These are phyloP conservation scores for Aspergillus sclerotialis DNA, from an alignment of 2,329 filamentous ascomycete species.

Conservation along the genomic window DNA sequence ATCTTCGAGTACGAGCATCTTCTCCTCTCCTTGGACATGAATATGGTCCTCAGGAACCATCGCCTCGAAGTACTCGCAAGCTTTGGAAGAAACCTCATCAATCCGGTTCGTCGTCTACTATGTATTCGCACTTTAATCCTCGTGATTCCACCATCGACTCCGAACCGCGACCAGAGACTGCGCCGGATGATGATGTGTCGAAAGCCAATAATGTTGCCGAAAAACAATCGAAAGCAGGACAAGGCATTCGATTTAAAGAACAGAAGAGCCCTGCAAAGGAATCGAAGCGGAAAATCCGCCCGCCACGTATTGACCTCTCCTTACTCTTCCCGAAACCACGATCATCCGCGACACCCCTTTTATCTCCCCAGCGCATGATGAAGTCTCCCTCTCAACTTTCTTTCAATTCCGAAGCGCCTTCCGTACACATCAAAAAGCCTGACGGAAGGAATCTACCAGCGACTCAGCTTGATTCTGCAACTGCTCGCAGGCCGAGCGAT, in stretches of 20 bases:
- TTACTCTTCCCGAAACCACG: conserved; percentile 36
- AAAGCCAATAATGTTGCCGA: conserved; percentile 9
- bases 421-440: conserved; percentile 12
- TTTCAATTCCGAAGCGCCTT: conserved; percentile 24
- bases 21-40: conserved; percentile 39
- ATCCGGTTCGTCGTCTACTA: conserved; percentile 38
- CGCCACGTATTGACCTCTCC: conserved; percentile 36
- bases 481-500: conserved; percentile 9
- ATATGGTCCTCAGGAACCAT: conserved; percentile 21
- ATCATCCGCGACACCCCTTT: conserved; percentile 22
- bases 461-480: conserved; percentile 10
- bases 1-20: conserved; percentile 37
- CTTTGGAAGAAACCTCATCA: conserved; percentile 31
- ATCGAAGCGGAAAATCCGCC: conserved; percentile 33
- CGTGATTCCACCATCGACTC: conserved; percentile 32
- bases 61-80: conserved; percentile 24
- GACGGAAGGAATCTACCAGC: conserved; percentile 24
- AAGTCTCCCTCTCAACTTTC: conserved; percentile 34
- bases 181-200: conserved; percentile 4
- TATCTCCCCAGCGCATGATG: conserved; percentile 37
- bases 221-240: conserved; percentile 12
- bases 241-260: conserved; percentile 16
- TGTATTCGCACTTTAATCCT: conserved; percentile 42
- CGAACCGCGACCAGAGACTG: conserved; percentile 17
- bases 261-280: conserved; percentile 21